These are phyloP conservation scores for Turnera subulata DNA, from an alignment of 345 rosid genomes.

Conservation along the genomic window DNA sequence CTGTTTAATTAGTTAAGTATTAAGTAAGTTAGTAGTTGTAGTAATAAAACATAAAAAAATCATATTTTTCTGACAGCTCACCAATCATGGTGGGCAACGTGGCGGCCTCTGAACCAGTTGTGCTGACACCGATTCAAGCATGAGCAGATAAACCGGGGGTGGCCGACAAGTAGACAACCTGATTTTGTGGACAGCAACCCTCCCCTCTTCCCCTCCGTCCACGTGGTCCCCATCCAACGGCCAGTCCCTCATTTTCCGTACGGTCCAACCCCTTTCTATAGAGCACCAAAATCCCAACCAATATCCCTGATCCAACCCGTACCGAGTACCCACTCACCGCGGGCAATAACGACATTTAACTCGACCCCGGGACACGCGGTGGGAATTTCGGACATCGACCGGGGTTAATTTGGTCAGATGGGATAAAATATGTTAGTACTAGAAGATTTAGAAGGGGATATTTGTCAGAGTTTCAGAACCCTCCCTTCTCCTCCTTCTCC, in stretches of 20 bases:
- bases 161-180: slow-evolving; percentile 80
- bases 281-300: not conserved
- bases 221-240: slow-evolving; percentile 42
- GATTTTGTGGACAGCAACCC: slow-evolving; percentile 47
- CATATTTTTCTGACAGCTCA: slow-evolving; percentile 9
- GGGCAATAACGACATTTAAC: slow-evolving; percentile 12
- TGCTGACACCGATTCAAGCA: slow-evolving; percentile 21
- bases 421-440: not conserved
- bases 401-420: slow-evolving; percentile 24
- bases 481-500: not conserved
- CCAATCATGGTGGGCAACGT: slow-evolving; percentile 34
- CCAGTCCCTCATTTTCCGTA: slow-evolving; percentile 7
- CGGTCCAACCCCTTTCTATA: not conserved
- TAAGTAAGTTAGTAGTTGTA: not conserved
- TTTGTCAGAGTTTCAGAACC: slow-evolving; percentile 34
- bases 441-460: slow-evolving; percentile 29
- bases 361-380: accelerated
- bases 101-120: slow-evolving; percentile 37
- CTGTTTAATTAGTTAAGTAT: not conserved
- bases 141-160: slow-evolving; percentile 50
- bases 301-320: not conserved
- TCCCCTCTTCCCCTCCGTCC: slow-evolving; percentile 23
- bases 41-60: not conserved
- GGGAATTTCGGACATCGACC: not conserved
- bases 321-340: not conserved